phyloP scores from a whole-genome alignment of 805 yeast species.

The Metschnikowia lochheadii region DNA sequence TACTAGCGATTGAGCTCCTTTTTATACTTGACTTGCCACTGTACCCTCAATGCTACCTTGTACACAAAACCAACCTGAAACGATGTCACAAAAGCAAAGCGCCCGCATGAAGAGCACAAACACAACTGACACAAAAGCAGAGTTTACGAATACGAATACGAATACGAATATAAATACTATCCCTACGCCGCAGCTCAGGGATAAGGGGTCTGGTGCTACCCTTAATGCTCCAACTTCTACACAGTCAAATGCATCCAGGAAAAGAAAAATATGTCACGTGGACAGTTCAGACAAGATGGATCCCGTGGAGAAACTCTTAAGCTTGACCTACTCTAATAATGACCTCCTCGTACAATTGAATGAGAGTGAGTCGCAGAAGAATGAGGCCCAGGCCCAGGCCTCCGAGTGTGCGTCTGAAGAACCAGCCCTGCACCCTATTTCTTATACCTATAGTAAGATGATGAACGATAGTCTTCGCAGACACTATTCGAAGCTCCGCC shows the following conservation, averaged over 20 bases:
- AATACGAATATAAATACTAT: too few species aligned
- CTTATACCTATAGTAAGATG: slow-evolving; percentile 34
- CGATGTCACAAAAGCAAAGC: too few species aligned
- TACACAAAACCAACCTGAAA: not conserved
- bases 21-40: not conserved
- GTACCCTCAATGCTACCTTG: not conserved
- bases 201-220: too few species aligned
- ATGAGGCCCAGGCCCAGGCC: not conserved
- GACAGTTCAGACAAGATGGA: slow-evolving; percentile 29
- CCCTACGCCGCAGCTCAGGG: too few species aligned
- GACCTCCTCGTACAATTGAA: slow-evolving; percentile 31
- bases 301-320: slow-evolving; percentile 40
- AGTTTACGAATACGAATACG: too few species aligned
- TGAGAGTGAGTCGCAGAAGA: slow-evolving; percentile 8
- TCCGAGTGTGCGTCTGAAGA: not conserved
- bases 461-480: slow-evolving; percentile 36
- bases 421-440: slow-evolving; percentile 11
- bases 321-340: slow-evolving; percentile 29
- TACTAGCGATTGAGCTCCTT: too few species aligned
- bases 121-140: too few species aligned
- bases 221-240: too few species aligned
- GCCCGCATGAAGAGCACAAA: too few species aligned
- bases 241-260: not conserved
- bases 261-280: not conserved
- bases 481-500: slow-evolving; percentile 26